phyloP scores from a whole-genome alignment of 768 basidiomycete species.

The Suillus placidus region DNA sequence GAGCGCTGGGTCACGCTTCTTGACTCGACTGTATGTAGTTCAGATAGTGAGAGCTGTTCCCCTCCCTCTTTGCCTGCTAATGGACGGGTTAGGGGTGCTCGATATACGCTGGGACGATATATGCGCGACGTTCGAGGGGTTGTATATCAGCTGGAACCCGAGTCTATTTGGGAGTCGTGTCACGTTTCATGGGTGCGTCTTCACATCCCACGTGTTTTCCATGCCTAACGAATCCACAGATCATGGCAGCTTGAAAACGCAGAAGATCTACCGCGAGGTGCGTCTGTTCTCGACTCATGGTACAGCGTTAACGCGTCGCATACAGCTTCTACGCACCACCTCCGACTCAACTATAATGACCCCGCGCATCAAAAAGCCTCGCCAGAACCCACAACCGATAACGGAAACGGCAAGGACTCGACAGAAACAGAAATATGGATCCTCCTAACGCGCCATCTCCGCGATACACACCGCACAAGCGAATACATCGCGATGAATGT shows the following conservation, averaged over 20 bases:
- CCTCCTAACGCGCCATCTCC: conserved; percentile 76
- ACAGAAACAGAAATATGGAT: conserved; percentile 65
- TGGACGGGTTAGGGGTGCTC: conserved; percentile 42
- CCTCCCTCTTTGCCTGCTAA: not conserved
- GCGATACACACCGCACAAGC: conserved; percentile 54
- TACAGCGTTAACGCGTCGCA: not conserved
- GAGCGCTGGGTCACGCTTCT: conserved; percentile 64
- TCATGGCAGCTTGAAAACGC: conserved; percentile 50
- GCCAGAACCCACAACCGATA: conserved; percentile 1
- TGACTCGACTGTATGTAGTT: conserved; percentile 62
- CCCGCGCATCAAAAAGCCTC: conserved; percentile 3
- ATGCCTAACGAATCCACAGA: conserved; percentile 20
- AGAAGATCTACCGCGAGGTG: conserved; percentile 34
- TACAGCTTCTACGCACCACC: conserved; percentile 42
- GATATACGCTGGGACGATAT: conserved; percentile 78
- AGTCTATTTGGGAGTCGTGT: conserved; percentile 49
- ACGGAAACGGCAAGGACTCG: not conserved
- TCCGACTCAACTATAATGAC: conserved; percentile 41
- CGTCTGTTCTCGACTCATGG: conserved; percentile 26
- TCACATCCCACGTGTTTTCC: not conserved
- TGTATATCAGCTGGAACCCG: conserved; percentile 91
- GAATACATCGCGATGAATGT: conserved; percentile 69
- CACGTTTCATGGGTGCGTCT: conserved; percentile 69
- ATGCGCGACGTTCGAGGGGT: conserved; percentile 71
- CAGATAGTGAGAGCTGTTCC: conserved; percentile 27